Evolutionary conservation across 2,329 filamentous ascomycete species (phyloP).

Genomic region (Nemania serpens): DNA sequence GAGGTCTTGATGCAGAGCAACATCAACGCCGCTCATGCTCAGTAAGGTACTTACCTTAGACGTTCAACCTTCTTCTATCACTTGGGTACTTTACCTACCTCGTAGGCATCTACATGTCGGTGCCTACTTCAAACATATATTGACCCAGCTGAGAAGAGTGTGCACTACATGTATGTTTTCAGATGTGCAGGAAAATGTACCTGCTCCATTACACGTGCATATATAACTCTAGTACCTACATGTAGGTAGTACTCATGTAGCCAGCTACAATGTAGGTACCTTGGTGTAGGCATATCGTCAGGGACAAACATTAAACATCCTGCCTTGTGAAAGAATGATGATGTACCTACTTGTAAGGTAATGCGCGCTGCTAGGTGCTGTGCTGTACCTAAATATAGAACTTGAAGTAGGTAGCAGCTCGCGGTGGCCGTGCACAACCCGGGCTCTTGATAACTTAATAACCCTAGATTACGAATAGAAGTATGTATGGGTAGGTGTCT

Average conservation of each 20-base stretch:
- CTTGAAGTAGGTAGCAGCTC: no score
- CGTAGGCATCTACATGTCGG: not conserved
- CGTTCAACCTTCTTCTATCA: conserved; percentile 7
- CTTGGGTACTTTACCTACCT: no score
- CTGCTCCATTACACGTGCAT: not conserved
- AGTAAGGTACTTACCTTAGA: not conserved
- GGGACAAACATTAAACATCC: conserved; percentile 4
- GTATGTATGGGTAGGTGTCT: no score
- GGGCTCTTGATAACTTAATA: conserved; percentile 17
- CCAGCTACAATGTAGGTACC: no score
- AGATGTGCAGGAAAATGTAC: not conserved
- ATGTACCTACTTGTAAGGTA: conserved; percentile 9
- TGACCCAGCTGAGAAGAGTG: not conserved
- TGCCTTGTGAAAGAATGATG: conserved; percentile 18
- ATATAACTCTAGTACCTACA: no score
- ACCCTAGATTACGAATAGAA: not conserved
- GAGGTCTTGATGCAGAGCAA: no score
- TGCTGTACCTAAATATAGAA: no score
- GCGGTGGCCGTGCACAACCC: conserved; percentile 22
- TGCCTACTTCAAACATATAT: not conserved
- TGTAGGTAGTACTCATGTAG: not conserved
- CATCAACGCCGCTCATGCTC: no score
- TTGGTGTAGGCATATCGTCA: no score
- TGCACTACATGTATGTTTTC: not conserved
- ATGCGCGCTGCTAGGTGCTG: not conserved